Evolutionary conservation across 208 protist species (phyloP), one percentile per base, ranked within the genome.

Genomic region (Balamuthia mandrillaris): DNA sequence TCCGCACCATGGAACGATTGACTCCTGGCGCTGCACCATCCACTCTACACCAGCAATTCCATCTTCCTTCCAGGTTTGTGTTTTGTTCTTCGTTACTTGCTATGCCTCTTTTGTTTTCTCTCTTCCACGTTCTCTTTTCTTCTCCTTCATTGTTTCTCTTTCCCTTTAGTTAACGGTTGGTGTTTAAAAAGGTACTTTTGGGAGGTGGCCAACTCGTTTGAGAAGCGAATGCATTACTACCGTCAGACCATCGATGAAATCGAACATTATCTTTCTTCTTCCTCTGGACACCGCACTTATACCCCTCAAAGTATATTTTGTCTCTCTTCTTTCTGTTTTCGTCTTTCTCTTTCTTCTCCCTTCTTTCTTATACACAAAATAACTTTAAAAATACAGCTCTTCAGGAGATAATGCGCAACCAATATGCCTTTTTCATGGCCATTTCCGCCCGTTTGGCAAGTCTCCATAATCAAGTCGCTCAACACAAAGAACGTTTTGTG

Each of bases 321-420:
- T 54, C 5, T 45, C 1, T 21, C 24, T 21, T 33, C 52, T 27
- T 60, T 27, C 3, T 3, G 33, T 42, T 18, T 2, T 41, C 14
- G 14, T 5, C 37, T 14, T 68, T 29, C 12, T n/a, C 60, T 4
- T 14, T 18, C 35, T 47, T 3, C 4, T 4, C 39, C 24, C 12
- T 65, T 27, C 56, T 45, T 49, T 1, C 12, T 63, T 10, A 18
- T 18, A 63, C 10, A 29, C 56, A 10, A 35, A 9, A 63, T 54
- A 33, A 45, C 63, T 1, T 12, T n/a, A 24, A 35, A 7, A 12
- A 29, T 18, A 3, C 45, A 78, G 68, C 65, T 47, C 37, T 81
- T 33, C 47, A 81, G 74, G 74, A 65, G 12, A 81, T 81, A 47
- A 27, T 81, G 52, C 74, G 74, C 47, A 61, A 81, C 18, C 74